Evolutionary conservation across 148 eudicot species (phyloP).

Genomic region (Agrostemma githago): DNA sequence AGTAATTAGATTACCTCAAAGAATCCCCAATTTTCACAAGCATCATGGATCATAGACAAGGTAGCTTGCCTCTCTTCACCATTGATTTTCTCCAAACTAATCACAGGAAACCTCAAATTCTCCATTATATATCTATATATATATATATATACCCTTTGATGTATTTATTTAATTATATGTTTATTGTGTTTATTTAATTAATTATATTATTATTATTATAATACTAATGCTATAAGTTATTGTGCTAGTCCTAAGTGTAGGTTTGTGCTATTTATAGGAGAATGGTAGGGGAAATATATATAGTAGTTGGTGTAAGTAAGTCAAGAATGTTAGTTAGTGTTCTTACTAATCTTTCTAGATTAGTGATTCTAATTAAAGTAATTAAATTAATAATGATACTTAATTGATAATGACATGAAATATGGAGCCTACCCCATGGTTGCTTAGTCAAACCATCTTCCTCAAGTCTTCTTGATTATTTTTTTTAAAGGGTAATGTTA

Average conservation of each 20-base stretch:
- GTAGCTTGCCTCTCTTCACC: constrained; percentile 58
- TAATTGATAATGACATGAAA: constrained; percentile 1
- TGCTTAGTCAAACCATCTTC: constrained; percentile 16
- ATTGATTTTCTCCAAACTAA: constrained; percentile 57
- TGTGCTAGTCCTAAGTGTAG: constrained; percentile 1
- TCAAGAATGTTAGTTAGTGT: not conserved
- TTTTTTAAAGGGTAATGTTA: no score
- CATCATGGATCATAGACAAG: constrained; percentile 59
- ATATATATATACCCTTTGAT: not conserved
- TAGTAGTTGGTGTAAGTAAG: not conserved
- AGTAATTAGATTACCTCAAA: constrained; percentile 42
- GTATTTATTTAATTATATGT: not conserved
- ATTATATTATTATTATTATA: no score
- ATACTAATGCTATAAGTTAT: not conserved
- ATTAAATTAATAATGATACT: not conserved
- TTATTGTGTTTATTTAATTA: not conserved
- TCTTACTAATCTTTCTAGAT: not conserved
- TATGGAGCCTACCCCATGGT: constrained; percentile 23
- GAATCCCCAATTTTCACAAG: constrained; percentile 81
- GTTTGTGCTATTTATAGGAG: constrained; percentile 22
- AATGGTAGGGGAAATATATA: not conserved
- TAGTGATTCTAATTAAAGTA: not conserved
- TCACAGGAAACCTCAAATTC: constrained; percentile 51
- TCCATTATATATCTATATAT: constrained; percentile 34
- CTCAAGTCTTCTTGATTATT: not conserved